Percentiles rank a stretch among this genome's conserved stretches.
Conservation (phyloP, 495 filamentous ascomycete species). For the Xylaria curta region DNA sequence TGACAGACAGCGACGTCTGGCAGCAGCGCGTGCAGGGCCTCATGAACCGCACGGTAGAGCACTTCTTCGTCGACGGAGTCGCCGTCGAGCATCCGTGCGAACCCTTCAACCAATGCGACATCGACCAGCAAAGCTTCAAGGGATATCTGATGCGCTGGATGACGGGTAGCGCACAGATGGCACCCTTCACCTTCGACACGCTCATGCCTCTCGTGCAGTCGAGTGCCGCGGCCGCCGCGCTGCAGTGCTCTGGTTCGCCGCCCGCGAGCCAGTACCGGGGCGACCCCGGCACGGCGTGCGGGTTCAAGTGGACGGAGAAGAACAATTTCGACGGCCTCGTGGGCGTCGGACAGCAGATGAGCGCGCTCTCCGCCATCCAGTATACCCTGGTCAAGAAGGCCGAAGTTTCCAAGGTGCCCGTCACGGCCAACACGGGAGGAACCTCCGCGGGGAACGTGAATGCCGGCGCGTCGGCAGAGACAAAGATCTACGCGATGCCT, state of each 20-base stretch:
- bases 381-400: conserved; percentile 60
- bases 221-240: conserved; percentile 66
- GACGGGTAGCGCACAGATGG: conserved; percentile 68
- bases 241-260: conserved; percentile 65
- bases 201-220: conserved; percentile 64
- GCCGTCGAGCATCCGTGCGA: conserved; percentile 78
- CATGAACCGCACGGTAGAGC: conserved; percentile 57
- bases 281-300: conserved; percentile 55
- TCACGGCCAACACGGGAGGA: conserved; percentile 66
- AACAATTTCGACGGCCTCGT: conserved; percentile 45
- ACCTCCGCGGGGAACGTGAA: conserved; percentile 66
- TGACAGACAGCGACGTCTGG: conserved; percentile 63
- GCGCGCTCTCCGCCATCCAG: conserved; percentile 71
- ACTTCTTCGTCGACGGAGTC: conserved; percentile 65
- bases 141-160: conserved; percentile 76
- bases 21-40: conserved; percentile 62
- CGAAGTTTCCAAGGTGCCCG: conserved; percentile 48
- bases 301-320: conserved; percentile 56
- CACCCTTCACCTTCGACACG: conserved; percentile 62
- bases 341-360: conserved; percentile 77
- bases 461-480: conserved; percentile 53
- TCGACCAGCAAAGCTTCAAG: conserved; percentile 77
- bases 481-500: conserved; percentile 34
- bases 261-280: conserved; percentile 55
- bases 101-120: conserved; percentile 65